phyloP scores from a whole-genome alignment of 768 basidiomycete genomes.

The Lactarius sp. region DNA sequence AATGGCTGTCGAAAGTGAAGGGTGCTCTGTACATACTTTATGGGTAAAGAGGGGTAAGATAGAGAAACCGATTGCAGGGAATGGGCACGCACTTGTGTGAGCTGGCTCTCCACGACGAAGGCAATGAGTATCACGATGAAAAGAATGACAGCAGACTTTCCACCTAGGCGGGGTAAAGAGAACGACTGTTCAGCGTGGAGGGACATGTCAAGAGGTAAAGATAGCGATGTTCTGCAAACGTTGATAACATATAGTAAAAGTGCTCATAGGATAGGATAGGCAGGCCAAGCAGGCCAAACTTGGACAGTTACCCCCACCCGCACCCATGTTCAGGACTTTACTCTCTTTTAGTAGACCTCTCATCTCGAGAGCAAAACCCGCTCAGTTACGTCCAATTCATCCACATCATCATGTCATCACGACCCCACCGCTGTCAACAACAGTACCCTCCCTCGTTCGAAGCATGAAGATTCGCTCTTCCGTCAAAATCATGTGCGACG shows the following conservation, averaged over 20 bases:
- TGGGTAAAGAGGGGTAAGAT: neutral
- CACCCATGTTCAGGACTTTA: constrained; percentile 58
- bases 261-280: too few species aligned
- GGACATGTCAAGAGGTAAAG: neutral
- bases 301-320: neutral
- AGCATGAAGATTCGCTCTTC: constrained; percentile 97
- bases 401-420: constrained; percentile 34
- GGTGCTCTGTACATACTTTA: constrained; percentile 72
- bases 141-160: constrained; percentile 45
- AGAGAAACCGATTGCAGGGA: neutral
- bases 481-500: constrained; percentile 92
- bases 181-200: neutral
- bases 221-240: neutral
- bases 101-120: constrained; percentile 73
- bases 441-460: constrained; percentile 40
- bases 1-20: constrained; percentile 82
- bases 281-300: neutral
- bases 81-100: constrained; percentile 55
- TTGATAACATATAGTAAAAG: neutral
- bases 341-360: constrained; percentile 59
- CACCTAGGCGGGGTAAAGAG: constrained; percentile 31
- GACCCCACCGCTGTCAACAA: constrained; percentile 28
- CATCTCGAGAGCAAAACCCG: constrained; percentile 45
- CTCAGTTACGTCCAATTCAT: constrained; percentile 23
- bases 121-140: constrained; percentile 60